Conservation (phyloP, 495 filamentous ascomycete species). For the Clohesyomyces aquaticus region DNA sequence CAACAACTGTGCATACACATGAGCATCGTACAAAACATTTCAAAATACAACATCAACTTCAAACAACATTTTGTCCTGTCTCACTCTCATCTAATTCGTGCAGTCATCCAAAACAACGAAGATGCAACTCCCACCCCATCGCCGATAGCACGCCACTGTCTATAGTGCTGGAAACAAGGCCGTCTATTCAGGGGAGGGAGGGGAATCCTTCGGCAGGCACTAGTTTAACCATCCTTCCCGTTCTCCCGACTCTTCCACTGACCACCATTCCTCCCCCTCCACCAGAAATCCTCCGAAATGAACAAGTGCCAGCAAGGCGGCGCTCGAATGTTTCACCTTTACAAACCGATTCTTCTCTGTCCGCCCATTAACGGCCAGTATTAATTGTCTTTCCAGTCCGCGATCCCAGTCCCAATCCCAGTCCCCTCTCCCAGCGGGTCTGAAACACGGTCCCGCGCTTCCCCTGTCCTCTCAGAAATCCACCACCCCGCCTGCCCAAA, state of each 20-base stretch:
- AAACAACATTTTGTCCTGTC: background rate
- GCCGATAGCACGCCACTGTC: too few species aligned
- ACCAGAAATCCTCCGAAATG: background rate
- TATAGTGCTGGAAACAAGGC: too few species aligned
- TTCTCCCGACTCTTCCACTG: too few species aligned
- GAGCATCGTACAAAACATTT: background rate
- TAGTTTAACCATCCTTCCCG: too few species aligned
- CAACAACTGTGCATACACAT: background rate
- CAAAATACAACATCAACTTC: background rate
- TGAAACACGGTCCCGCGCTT: background rate
- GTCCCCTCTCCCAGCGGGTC: background rate
- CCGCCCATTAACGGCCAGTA: too few species aligned
- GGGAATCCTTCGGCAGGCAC: too few species aligned
- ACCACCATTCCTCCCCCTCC: background rate
- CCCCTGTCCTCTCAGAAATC: background rate
- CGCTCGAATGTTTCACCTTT: background rate
- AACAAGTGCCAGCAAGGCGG: background rate
- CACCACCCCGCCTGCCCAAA: background rate
- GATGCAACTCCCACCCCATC: background rate
- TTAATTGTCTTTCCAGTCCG: too few species aligned
- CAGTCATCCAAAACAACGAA: too few species aligned
- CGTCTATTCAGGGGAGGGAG: too few species aligned
- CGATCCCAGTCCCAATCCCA: too few species aligned
- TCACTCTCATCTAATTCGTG: constrained; percentile 1
- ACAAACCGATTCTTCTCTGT: background rate